Evolutionary conservation across 192 early-diverging fungal genomes (phyloP), one percentile per base, ranked within the genome.

Genomic region (Dissophora globulifera): DNA sequence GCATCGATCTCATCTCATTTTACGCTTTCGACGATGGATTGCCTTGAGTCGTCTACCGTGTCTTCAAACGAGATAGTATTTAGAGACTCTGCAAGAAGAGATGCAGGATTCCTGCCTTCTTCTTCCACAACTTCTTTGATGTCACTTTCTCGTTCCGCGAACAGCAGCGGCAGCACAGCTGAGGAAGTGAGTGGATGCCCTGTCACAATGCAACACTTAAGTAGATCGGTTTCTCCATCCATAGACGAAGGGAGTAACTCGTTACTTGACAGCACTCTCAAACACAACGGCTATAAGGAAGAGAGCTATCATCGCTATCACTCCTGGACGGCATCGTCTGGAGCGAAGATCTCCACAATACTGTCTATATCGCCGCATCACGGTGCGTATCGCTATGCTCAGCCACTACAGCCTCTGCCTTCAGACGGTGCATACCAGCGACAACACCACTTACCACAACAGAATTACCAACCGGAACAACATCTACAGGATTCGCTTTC

Each of bases 1-100:
- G 22, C 67, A 19, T 69, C 58, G 0, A 69, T 62, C 20, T 38
- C 68, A 7, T 64, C 69, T 1, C 69, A 74, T 16, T 74, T 74
- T 35, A 59, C 46, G 35, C 62, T 56, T 15, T 12, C 22, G 11
- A 54, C 16, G 35, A 41, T 11, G n/a, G 16, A 12, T 17, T 38
- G 41, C 33, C 62, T 20, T 45, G 50, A 22, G 19, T 64, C 62
- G 29, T 41, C 62, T 22, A 20, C 7, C 30, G 33, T 64, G 41
- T 41, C 27, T 11, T 27, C 19, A n/a, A n/a, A n/a, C n/a, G n/a
- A n/a, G n/a, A n/a, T n/a, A n/a, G n/a, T n/a, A n/a, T n/a, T n/a
- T n/a, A n/a, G n/a, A n/a, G n/a, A n/a, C n/a, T n/a, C n/a, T n/a
- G n/a, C n/a, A n/a, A n/a, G n/a, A n/a, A n/a, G n/a, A n/a, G n/a